These are phyloP conservation scores for Nepenthes mirabilis DNA, from an alignment of 148 eudicot species.

Conservation along the genomic window DNA sequence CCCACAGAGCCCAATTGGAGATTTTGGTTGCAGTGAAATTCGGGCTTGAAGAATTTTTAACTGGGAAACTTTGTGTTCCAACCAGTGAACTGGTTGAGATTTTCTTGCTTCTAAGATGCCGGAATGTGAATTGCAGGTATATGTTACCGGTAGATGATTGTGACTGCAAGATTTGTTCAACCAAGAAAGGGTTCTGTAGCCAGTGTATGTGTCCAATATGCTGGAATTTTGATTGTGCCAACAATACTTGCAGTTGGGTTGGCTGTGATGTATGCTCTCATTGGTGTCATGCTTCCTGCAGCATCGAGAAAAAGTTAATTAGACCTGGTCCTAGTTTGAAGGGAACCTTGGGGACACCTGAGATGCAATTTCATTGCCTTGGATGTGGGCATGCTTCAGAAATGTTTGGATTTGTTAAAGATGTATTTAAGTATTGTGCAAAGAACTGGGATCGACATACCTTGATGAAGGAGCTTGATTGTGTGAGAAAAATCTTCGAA, in stretches of 20 bases:
- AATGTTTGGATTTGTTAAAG: constrained; percentile 85
- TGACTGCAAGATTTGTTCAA: constrained; percentile 80
- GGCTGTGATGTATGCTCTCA: constrained; percentile 84
- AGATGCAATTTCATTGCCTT: constrained; percentile 73
- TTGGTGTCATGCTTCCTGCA: constrained; percentile 84
- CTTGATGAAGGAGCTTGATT: constrained; percentile 66
- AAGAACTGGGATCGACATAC: constrained; percentile 55
- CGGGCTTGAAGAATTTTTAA: constrained; percentile 47
- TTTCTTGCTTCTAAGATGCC: constrained; percentile 53
- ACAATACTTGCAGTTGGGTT: constrained; percentile 83
- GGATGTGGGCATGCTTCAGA: constrained; percentile 81
- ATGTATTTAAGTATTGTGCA: constrained; percentile 56
- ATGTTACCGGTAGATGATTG: constrained; percentile 75
- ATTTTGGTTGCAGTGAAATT: constrained; percentile 55
- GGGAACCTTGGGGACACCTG: constrained; percentile 42
- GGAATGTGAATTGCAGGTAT: constrained; percentile 59
- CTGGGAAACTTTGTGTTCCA: constrained; percentile 23
- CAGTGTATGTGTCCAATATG: constrained; percentile 87
- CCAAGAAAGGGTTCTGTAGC: constrained; percentile 71
- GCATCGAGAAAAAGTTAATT: constrained; percentile 47
- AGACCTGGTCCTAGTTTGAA: constrained; percentile 53
- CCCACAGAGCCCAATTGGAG: constrained; percentile 44
- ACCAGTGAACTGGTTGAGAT: constrained; percentile 46
- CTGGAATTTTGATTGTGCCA: constrained; percentile 64
- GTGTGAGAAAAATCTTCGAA: constrained; percentile 50